Percentiles rank a stretch among this genome's conserved stretches.
These are phyloP conservation scores for Phytopythium boreale DNA, from an alignment of 352 stramenopile genomes.

Conservation along the genomic window DNA sequence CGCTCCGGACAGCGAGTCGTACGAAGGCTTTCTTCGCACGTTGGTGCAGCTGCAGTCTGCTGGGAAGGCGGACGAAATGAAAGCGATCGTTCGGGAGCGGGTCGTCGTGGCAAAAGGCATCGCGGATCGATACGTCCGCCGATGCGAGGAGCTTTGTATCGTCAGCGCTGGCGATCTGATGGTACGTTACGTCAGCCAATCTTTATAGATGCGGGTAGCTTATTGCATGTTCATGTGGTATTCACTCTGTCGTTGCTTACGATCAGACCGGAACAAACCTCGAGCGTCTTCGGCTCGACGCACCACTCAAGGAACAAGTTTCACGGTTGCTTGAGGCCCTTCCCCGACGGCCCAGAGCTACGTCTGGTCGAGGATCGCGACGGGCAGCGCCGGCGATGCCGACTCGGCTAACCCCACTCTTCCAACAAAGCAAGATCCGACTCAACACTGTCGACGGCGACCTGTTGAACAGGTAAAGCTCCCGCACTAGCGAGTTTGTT, in stretches of 20 bases:
- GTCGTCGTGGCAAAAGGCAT: slow-evolving; percentile 19
- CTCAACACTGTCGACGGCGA: not conserved
- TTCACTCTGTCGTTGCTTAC: not conserved
- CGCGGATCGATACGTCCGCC: slow-evolving; percentile 11
- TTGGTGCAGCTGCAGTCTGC: slow-evolving; percentile 20
- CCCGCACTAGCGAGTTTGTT: not conserved
- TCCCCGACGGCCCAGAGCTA: not conserved
- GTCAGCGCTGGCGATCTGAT: slow-evolving; percentile 22
- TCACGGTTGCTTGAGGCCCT: not conserved
- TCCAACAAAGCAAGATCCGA: not conserved
- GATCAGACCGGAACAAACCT: not conserved
- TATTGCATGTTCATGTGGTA: not conserved
- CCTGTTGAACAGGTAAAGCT: not conserved
- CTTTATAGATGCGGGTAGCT: not conserved
- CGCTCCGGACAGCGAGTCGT: slow-evolving; percentile 4
- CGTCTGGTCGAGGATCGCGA: not conserved
- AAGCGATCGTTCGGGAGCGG: slow-evolving; percentile 21
- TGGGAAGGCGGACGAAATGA: slow-evolving; percentile 19
- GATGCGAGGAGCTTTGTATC: slow-evolving; percentile 19
- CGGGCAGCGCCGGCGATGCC: not conserved
- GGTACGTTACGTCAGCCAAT: slow-evolving; percentile 15
- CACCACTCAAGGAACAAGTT: not conserved
- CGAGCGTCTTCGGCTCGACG: not conserved
- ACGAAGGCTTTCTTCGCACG: slow-evolving; percentile 24
- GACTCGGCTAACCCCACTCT: not conserved